phyloP scores from a whole-genome alignment of 2,329 filamentous ascomycete species.

The Akanthomyces uredinophilus region DNA sequence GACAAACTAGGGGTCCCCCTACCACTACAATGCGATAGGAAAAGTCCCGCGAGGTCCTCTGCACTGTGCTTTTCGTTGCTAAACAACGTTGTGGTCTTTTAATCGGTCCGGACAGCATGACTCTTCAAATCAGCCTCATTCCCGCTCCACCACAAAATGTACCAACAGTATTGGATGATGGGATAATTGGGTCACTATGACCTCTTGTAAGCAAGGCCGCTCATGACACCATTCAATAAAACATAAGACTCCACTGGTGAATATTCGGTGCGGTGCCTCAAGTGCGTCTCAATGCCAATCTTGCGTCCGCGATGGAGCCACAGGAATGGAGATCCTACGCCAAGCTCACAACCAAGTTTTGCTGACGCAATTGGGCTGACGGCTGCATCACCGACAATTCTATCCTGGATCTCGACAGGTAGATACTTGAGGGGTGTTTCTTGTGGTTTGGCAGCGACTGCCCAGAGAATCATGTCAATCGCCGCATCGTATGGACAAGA shows the following conservation, averaged over 20 bases:
- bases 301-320: background rate
- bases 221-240: background rate
- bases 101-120: too few species aligned
- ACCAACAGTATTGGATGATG: too few species aligned
- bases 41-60: too few species aligned
- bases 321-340: background rate
- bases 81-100: too few species aligned
- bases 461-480: conserved; percentile 19
- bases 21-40: too few species aligned
- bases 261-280: background rate
- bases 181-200: too few species aligned
- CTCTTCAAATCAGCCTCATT: too few species aligned
- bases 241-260: background rate
- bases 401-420: background rate
- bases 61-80: too few species aligned
- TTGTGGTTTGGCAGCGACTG: background rate
- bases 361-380: background rate
- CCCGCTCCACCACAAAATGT: too few species aligned
- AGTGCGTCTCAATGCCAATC: background rate
- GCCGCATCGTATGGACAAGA: conserved; percentile 12
- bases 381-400: background rate
- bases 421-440: background rate
- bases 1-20: too few species aligned
- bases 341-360: background rate
- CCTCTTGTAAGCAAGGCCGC: background rate